Percentiles rank a stretch among this genome's conserved stretches.
Evolutionary conservation across 805 yeast species (phyloP).

Genomic region (Pichia membranifaciens): DNA sequence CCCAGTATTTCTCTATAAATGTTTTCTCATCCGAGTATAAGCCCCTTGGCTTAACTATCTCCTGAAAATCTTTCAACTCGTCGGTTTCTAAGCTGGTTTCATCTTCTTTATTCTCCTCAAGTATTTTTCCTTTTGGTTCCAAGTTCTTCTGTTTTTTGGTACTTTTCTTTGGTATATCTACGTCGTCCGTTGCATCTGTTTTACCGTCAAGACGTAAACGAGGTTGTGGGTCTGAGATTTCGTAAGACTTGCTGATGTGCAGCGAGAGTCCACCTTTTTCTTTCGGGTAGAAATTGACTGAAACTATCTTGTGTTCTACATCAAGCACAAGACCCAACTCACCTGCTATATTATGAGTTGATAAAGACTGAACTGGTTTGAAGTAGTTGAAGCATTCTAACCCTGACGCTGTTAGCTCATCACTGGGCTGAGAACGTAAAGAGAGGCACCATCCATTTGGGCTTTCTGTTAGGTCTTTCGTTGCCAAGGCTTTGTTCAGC

Average conservation of each 20-base stretch:
- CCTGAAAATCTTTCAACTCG: slow-evolving; percentile 5
- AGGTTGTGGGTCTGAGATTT: slow-evolving; percentile 3
- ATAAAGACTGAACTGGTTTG: neutral
- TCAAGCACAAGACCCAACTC: neutral
- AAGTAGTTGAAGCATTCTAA: slow-evolving; percentile 6
- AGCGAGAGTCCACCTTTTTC: neutral
- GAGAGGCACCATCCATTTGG: slow-evolving; percentile 2
- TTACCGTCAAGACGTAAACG: neutral
- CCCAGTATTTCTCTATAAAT: slow-evolving; percentile 58
- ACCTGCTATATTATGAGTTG: neutral
- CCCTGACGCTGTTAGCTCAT: neutral
- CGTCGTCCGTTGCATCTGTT: neutral
- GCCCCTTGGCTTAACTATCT: slow-evolving; percentile 6
- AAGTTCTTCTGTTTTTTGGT: neutral
- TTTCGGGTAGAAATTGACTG: neutral
- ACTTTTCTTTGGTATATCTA: too few relatives aligned
- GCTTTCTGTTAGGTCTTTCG: neutral
- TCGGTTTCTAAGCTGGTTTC: neutral
- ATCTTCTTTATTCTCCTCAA: too few relatives aligned
- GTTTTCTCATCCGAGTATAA: slow-evolving; percentile 28
- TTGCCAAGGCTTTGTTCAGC: neutral
- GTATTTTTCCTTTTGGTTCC: neutral
- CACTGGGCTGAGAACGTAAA: neutral
- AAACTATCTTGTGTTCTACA: too few relatives aligned
- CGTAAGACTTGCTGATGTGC: neutral